Evolutionary conservation across 148 eudicot genomes (phyloP), one percentile per base, ranked within the genome.

Genomic region (Camellia japonica): DNA sequence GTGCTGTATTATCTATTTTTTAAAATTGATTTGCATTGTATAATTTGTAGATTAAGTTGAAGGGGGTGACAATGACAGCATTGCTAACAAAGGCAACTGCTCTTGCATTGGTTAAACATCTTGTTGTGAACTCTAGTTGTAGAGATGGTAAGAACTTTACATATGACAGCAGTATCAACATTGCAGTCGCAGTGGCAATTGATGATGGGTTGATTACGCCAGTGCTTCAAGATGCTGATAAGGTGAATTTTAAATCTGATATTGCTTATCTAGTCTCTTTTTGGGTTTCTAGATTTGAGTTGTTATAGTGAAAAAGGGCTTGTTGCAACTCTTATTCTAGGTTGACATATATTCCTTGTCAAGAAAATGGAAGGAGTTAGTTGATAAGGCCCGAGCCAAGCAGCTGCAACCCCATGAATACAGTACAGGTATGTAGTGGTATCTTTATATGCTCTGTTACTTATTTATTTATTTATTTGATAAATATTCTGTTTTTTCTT

Each of bases 121-220:
- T 95, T 0, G 97, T 90, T 82, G 92, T 97, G 77, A 94, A 97
- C 82, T 91, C 99, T 3, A 94, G 98, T 80, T 97, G 99, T 84
- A 90, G 98, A 87, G 99, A 97, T 81, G 99, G 99, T 13, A 97
- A 92, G 84, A 97, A 98, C 83, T 97, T 97, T 71, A 94, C 98
- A 62, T 91, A 97, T 66, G 94, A 94, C 76, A 92, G 97, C n/a
- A 90, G 83, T 63, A 91, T 94, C 81, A 97, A 97, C 84, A 85
- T 97, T 82, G 98, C 98, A 0, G 94, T 91, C 80, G 97, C 98
- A 16, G 99, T 97, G 81, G 99, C 99, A 12, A 90, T 91, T 2
- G 96, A 94, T 80, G 98, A 93, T 83, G 99, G 99, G 18, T 85
- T 97, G 91, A 88, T 91, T 64, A 92, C 97, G 3, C 98, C 99